Base-by-base conservation (phyloP, 345 rosid species). In the Salix koriyanagi region DNA sequence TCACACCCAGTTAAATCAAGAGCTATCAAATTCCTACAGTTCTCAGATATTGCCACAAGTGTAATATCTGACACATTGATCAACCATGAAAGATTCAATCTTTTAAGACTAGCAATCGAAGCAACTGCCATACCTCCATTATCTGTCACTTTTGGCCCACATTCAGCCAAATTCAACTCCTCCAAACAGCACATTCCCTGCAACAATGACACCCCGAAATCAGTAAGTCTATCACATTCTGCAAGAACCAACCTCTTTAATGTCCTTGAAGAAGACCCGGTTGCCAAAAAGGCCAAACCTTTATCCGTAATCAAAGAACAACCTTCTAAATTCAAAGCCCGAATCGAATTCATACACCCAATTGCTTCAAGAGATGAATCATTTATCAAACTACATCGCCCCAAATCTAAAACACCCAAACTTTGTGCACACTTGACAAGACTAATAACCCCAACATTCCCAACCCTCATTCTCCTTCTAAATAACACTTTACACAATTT, bases 71-170 rank as follows among this genome's bases (percentile, higher is more conserved):
- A 79, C 13, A 86, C 58, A n/a, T 86, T 88, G 58, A 85, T 83
- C 86, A 84, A 65, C 89, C 90, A 76, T 19, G 84, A 80, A 65
- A 88, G 44, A 52, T 81, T 83, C 79, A 86, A 67, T 75, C 72
- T 86, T 69, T 65, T 81, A 23, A 88, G 80, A 69, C 70, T 75
- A 34, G 69, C 10, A 34, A 84, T 79, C 14, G 77, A 75, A 42
- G 90, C 82, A 70, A 88, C 39, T 9, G 76, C 78, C 15, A 37
- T 12, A 3, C 85, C 86, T 69, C 87, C 84, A 21, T n/a, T 1
- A 67, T 86, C 87, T 13, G 89, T 88, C 65, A 86, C 81, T 76
- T 74, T 81, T 5, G 77, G 85, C 2, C 90, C 89, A 56, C 90
- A 86, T 10, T 86, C 87, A 23, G 89, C 85, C 12, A 85, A 79